A percentile compares a stretch with the other conserved stretches of the same genome.
Evolutionary conservation across 1,139 yeast genomes (phyloP).

Genomic region (Taphrina pruni): DNA sequence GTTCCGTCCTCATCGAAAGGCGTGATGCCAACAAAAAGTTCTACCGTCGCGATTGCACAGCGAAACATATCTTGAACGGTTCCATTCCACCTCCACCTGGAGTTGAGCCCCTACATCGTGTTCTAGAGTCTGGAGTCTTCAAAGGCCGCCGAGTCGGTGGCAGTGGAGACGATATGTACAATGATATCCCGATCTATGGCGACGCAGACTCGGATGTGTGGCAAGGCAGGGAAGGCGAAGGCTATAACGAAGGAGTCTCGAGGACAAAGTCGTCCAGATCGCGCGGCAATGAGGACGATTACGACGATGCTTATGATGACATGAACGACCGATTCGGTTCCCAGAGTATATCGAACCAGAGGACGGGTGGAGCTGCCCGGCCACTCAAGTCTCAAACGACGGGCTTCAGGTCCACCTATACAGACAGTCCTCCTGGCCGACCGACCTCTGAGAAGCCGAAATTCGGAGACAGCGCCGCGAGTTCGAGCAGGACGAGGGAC

Average conservation of each 20-base stretch:
- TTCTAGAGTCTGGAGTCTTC: constrained; percentile 85
- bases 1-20: constrained; percentile 92
- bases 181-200: constrained; percentile 68
- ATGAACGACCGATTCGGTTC: constrained; percentile 42
- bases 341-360: constrained; percentile 40
- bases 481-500: not conserved
- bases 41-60: constrained; percentile 85
- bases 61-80: constrained; percentile 80
- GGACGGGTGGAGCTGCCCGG: constrained; percentile 31
- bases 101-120: constrained; percentile 86
- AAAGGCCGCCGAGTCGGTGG: constrained; percentile 60
- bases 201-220: constrained; percentile 51
- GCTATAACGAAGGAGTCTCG: constrained; percentile 46
- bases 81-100: constrained; percentile 91
- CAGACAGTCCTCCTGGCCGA: constrained; percentile 48
- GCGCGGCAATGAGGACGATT: constrained; percentile 56
- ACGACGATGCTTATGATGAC: constrained; percentile 54
- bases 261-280: constrained; percentile 48
- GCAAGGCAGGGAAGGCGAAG: constrained; percentile 42
- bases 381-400: constrained; percentile 33
- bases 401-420: constrained; percentile 36
- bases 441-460: constrained; percentile 42
- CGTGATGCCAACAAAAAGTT: constrained; percentile 95
- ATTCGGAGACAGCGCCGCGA: constrained; percentile 4
- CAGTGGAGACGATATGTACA: constrained; percentile 66